These are phyloP conservation scores for Phytophthora pluvialis DNA, from an alignment of 352 stramenopile genomes.

Conservation along the genomic window DNA sequence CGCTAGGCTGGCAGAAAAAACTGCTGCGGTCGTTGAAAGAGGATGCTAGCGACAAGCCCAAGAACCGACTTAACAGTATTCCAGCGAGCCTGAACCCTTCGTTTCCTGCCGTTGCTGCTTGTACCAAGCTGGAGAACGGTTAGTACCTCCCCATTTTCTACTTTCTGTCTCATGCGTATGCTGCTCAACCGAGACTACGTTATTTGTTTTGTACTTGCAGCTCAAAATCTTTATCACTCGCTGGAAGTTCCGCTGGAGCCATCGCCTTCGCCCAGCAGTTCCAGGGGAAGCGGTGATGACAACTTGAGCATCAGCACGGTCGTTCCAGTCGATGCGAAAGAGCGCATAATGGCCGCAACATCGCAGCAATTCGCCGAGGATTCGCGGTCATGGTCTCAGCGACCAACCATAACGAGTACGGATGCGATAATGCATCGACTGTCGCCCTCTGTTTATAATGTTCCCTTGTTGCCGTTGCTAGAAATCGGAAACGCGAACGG, in stretches of 20 bases:
- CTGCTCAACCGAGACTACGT: neutral
- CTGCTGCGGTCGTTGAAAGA: constrained; percentile 30
- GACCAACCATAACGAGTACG: constrained; percentile 15
- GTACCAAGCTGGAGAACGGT: constrained; percentile 9
- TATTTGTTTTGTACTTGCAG: constrained; percentile 8
- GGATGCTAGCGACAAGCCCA: neutral
- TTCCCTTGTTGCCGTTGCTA: constrained; percentile 4
- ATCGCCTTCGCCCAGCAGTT: constrained; percentile 18
- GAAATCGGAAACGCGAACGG: constrained; percentile 2
- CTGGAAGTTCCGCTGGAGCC: neutral
- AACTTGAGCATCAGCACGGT: constrained; percentile 16
- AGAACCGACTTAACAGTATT: constrained; percentile 3
- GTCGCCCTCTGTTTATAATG: neutral
- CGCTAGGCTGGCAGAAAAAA: constrained; percentile 50
- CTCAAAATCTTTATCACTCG: neutral
- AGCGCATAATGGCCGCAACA: constrained; percentile 35
- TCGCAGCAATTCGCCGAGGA: constrained; percentile 20
- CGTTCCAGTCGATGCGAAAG: constrained; percentile 38
- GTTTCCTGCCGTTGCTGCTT: constrained; percentile 1
- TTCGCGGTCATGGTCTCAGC: constrained; percentile 7
- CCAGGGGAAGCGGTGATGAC: constrained; percentile 17
- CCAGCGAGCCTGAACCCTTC: neutral
- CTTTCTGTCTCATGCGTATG: neutral
- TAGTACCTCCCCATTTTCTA: constrained; percentile 4
- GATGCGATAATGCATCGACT: neutral